Evolutionary conservation across 202 grass and related monocot species (phyloP).

Genomic region (Panicum virgatum): DNA sequence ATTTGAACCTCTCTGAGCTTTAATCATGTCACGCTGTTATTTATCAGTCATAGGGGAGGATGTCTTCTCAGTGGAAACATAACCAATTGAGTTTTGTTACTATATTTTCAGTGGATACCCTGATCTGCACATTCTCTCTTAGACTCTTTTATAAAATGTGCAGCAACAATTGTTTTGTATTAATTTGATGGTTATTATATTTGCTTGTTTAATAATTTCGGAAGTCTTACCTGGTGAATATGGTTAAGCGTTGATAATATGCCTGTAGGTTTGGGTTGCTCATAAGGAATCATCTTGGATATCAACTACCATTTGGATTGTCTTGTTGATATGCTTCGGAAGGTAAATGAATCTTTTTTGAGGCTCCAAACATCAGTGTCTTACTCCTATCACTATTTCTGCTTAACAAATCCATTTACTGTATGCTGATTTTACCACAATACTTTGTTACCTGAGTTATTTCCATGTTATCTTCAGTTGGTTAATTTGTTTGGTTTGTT

Average conservation of each 20-base stretch:
- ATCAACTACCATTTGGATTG: constrained; percentile 72
- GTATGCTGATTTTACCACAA: not conserved
- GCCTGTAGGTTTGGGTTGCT: constrained; percentile 71
- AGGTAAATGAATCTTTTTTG: constrained; percentile 48
- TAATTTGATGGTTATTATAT: constrained; percentile 20
- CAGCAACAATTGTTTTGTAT: not conserved
- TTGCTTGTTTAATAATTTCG: not conserved
- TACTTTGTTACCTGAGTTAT: not conserved
- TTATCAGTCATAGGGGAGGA: not conserved
- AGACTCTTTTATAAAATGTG: not conserved
- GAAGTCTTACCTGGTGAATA: not conserved
- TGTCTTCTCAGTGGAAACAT: not conserved
- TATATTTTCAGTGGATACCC: not conserved
- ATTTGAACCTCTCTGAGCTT: not conserved
- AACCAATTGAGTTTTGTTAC: not conserved
- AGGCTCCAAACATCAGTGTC: not conserved
- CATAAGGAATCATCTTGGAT: constrained; percentile 84
- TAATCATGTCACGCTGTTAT: not conserved
- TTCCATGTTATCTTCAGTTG: not conserved
- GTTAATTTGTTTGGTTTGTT: not conserved
- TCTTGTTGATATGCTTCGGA: constrained; percentile 87
- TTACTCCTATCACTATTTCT: not conserved
- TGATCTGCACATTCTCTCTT: not conserved
- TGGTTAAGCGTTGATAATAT: constrained; percentile 17
- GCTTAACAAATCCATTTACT: not conserved